Base-by-base conservation (phyloP, 306 rosid species). In the Quercus robur region DNA sequence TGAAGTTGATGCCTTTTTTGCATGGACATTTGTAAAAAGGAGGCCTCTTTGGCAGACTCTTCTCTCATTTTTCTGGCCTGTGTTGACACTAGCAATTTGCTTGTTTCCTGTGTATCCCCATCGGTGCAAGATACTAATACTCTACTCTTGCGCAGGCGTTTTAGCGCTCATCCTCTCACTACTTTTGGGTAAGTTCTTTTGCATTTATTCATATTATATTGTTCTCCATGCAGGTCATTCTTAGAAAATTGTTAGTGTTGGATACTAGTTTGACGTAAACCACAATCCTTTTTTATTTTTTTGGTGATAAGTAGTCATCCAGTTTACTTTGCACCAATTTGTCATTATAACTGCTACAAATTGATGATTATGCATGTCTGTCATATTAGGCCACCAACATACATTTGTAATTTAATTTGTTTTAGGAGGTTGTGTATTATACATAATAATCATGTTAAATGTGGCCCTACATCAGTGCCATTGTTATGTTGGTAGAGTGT, bases 1-100 rank as follows among this genome's bases (percentile, higher is more conserved):
- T 77, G 98, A 93, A 80, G 91, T 87, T 68, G 98, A 96, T 84
- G 97, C 99, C 19, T 96, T 96, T 86, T 96, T 91, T 75, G 99
- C 99, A 2, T 96, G 99, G 99, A 88, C 98, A 31, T 96, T 96
- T 86, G 98, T 82, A 63, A 96, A 93, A 81, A 89, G 93, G 62
- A 77, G 94, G 59, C 99, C 99, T 41, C 91, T 96, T 64, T 96
- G 99, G 99, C 98, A 96, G 91, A 96, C 99, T 0, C 99, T 96
- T 70, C 98, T 96, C 73, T 89, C 99, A 30, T 90, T 96, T 78
- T 91, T 86, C 93, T 96, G 99, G 99, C 99, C 98, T 10, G 99
- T 96, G 80, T 77, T 93, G 78, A 96, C 99, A 6, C 85, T 96
- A 85, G 99, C 99, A 74, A 96, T 96, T 63, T 96, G 99, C 90